Conservation (phyloP, 768 basidiomycete genomes). For the Infundibulicybe gibba region DNA sequence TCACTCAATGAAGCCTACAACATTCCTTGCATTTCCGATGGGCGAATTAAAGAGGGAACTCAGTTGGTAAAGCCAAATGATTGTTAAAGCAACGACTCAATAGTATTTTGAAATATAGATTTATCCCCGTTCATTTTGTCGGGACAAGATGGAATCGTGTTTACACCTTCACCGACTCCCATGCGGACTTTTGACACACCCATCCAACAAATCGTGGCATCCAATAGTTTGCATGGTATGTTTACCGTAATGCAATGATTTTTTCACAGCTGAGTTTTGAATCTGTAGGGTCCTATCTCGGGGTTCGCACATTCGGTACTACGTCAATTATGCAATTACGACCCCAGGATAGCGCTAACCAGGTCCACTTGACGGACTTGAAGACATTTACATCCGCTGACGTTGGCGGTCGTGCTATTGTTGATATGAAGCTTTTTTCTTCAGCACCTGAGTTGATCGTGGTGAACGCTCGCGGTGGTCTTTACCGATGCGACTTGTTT, state of each 20-base stretch:
- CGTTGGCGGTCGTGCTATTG: conserved; percentile 32
- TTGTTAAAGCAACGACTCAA: neutral
- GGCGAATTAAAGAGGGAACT: conserved; percentile 57
- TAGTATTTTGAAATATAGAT: conserved; percentile 38
- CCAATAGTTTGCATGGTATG: conserved; percentile 8
- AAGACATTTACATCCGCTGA: conserved; percentile 35
- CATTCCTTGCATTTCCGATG: conserved; percentile 56
- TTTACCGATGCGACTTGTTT: conserved; percentile 43
- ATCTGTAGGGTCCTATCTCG: conserved; percentile 24
- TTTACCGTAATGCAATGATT: too few relatives aligned
- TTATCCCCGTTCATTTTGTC: conserved; percentile 38
- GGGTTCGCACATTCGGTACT: conserved; percentile 44
- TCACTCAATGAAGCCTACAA: conserved; percentile 13
- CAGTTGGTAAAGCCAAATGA: conserved; percentile 38
- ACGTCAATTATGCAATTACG: conserved; percentile 36
- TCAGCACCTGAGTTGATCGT: conserved; percentile 30
- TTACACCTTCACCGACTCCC: conserved; percentile 38
- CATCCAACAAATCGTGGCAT: conserved; percentile 58
- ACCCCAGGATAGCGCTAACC: conserved; percentile 5
- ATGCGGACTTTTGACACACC: conserved; percentile 57
- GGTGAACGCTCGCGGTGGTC: conserved; percentile 48
- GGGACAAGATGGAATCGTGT: conserved; percentile 19
- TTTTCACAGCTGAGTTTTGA: too few relatives aligned
- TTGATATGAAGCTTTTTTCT: conserved; percentile 43
- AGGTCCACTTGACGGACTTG: conserved; percentile 23